Base-by-base conservation (phyloP, 768 basidiomycete species). In the Leucocoprinus leucothites region DNA sequence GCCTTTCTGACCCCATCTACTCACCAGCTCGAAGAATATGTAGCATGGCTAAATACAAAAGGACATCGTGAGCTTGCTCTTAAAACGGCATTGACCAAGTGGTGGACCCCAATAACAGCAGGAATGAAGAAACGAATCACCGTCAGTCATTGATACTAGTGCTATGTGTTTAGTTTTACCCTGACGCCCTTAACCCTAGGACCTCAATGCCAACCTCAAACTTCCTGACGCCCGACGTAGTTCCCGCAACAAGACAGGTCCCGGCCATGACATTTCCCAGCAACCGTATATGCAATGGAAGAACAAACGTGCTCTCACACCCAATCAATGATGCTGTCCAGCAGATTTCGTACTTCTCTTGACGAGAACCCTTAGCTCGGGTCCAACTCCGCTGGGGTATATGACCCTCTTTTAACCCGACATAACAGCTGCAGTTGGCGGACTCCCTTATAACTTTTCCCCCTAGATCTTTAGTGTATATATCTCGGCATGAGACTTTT, bases 201-300 rank as follows among this genome's bases (percentile, higher is more conserved):
- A 93, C 63, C 64, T 90, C 58, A 85, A 78, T 58, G 78, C 81
- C 57, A 84, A 72, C 60, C 82, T 87, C 13, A 88, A 82, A 61
- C 74, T 87, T 53, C 86, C 89, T 2, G 90, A 91, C 69, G 89
- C 89, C 3, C 81, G 91, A 45, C 86, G 91, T 38, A 92, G 89
- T 66, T 79, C 84, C 19, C 84, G 90, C 42, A 82, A 80, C 4
- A 87, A 86, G 64, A 76, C 79, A 42, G 72, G 75, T 25, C 70
- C 75, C 28, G 82, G 78, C 36, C 74, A 82, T 51, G 87, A 90
- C 64, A 74, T 90, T 57, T 73, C 78, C 28, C 82, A 89, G 63
- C 89, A 92, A 65, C 86, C 90, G 21, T 94, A 94, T 66, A 91
- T 94, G 90, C 73, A 78, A 70, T 94, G 92, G 91, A 83, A 84